These are phyloP conservation scores for Suillus cothurnatus DNA, from an alignment of 768 basidiomycete species.

Conservation along the genomic window DNA sequence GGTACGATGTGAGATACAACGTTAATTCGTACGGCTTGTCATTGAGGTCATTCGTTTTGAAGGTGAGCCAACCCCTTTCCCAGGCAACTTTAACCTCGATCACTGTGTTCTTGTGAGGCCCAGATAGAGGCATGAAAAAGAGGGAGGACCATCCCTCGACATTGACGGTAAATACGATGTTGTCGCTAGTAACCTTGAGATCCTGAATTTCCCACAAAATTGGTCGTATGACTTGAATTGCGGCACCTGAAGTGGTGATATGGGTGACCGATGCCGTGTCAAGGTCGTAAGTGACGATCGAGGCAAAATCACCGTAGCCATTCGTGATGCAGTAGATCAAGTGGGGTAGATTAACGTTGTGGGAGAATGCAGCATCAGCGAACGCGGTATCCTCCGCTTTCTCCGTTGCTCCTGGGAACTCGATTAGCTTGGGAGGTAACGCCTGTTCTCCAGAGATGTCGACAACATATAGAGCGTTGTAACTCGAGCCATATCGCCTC, in stretches of 20 bases:
- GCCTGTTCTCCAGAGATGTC: conserved; percentile 33
- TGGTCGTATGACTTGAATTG: conserved; percentile 35
- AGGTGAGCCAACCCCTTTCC: conserved; percentile 35
- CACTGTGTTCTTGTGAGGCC: conserved; percentile 29
- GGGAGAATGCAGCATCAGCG: conserved; percentile 31
- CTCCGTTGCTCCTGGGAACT: conserved; percentile 38
- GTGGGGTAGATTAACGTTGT: conserved; percentile 31
- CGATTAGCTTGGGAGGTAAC: conserved; percentile 29
- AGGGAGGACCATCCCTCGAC: conserved; percentile 40
- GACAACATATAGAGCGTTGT: conserved; percentile 34
- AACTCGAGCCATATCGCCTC: conserved; percentile 29
- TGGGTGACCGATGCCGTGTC: conserved; percentile 32
- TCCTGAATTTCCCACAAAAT: conserved; percentile 36
- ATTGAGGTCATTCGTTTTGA: conserved; percentile 35
- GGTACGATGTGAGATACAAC: conserved; percentile 34
- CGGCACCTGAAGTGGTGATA: conserved; percentile 38
- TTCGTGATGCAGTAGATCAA: conserved; percentile 37
- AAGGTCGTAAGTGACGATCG: conserved; percentile 39
- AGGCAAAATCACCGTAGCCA: conserved; percentile 41
- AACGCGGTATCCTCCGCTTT: conserved; percentile 28
- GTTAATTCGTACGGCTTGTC: conserved; percentile 36
- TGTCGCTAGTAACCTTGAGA: conserved; percentile 29
- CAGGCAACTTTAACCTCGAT: conserved; percentile 34
- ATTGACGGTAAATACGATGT: conserved; percentile 39
- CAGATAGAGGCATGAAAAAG: conserved; percentile 33